A percentile compares a stretch with the other conserved stretches of the same genome.
Evolutionary conservation across 23 red algal genomes (phyloP).

Genomic region (Gracilaria gracilis): DNA sequence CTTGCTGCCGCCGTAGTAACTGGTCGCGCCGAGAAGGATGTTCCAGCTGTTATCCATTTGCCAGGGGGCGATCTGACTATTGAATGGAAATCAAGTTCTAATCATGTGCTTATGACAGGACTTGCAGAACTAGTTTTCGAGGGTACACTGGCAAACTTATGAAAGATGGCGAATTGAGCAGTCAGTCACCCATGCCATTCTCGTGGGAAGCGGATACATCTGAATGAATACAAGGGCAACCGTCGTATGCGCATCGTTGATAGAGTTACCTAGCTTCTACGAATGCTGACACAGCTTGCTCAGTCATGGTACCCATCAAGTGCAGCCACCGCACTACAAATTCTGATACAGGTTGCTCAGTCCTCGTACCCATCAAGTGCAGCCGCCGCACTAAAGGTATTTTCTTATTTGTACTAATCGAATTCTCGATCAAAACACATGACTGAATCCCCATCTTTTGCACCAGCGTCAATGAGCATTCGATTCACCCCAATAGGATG

Average conservation of each 20-base stretch:
- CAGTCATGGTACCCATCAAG: too few relatives aligned
- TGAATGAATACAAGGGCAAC: not conserved
- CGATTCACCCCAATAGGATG: constrained; percentile 77
- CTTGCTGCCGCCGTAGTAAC: constrained; percentile 87
- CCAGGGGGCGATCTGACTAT: constrained; percentile 91
- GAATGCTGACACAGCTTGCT: not conserved
- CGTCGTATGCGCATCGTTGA: not conserved
- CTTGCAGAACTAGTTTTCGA: constrained; percentile 90
- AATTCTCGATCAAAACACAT: constrained; percentile 78
- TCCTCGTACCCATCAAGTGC: constrained; percentile 69
- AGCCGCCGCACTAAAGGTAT: constrained; percentile 76
- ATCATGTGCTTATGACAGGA: constrained; percentile 97
- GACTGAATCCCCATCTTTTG: constrained; percentile 86
- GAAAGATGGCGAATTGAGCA: not conserved
- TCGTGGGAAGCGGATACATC: not conserved
- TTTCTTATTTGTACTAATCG: constrained; percentile 80
- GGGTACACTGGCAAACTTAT: constrained; percentile 51
- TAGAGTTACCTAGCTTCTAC: not conserved
- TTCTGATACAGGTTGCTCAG: too few relatives aligned
- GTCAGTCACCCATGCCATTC: not conserved
- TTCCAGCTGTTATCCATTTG: constrained; percentile 62
- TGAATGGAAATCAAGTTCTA: constrained; percentile 74
- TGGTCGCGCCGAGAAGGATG: constrained; percentile 43
- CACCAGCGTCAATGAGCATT: constrained; percentile 76
- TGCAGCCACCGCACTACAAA: too few relatives aligned